phyloP scores from a whole-genome alignment of 2,329 filamentous ascomycete species.

The Apiospora malaysiana region DNA sequence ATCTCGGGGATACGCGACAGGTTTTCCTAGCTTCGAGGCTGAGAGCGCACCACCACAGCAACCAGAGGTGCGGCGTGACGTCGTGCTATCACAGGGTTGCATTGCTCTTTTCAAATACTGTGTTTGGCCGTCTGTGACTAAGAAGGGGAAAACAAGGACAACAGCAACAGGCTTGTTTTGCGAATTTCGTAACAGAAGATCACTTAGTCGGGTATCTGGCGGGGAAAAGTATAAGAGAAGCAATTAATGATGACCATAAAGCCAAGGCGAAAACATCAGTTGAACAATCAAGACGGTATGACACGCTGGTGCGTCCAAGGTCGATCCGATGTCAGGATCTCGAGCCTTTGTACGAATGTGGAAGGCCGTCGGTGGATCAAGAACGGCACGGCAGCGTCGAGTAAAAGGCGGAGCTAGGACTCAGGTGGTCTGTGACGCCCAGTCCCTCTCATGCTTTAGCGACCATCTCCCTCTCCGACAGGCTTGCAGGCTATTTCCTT shows the following conservation, averaged over 20 bases:
- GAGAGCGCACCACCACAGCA: conserved; percentile 3
- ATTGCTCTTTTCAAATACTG: not conserved
- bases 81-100: conserved; percentile 3
- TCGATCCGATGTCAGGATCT: not conserved
- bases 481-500: conserved; percentile 11
- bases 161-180: not conserved
- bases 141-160: not conserved
- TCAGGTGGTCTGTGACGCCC: not conserved
- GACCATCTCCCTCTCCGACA: not conserved
- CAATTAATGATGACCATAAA: not conserved
- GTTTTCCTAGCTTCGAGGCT: conserved; percentile 41
- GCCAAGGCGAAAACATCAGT: not conserved
- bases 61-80: conserved; percentile 19
- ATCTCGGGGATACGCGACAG: conserved; percentile 52
- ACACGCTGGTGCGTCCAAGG: not conserved
- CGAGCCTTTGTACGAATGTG: conserved; percentile 2
- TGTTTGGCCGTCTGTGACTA: not conserved
- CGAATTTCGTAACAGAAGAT: not conserved
- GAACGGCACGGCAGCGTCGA: not conserved
- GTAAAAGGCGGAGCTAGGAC: not conserved
- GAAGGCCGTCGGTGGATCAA: not conserved
- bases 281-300: not conserved
- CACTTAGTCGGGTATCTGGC: not conserved
- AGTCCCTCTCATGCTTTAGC: not conserved
- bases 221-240: not conserved